Evolutionary conservation across 495 filamentous ascomycete genomes (phyloP), one percentile per base, ranked within the genome.

Genomic region (Neurospora intermedia): DNA sequence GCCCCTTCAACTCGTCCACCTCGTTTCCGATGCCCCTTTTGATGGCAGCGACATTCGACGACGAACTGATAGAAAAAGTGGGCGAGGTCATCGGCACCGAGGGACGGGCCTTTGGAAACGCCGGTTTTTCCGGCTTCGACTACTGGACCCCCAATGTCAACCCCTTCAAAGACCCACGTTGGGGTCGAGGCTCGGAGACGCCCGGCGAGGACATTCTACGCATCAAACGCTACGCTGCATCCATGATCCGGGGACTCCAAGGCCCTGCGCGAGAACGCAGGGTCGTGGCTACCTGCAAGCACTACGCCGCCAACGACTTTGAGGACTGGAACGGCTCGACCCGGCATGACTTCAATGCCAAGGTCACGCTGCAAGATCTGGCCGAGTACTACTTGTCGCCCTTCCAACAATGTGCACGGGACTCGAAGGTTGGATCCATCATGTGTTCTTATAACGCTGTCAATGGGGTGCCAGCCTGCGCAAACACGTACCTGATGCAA

Each of bases 101-200:
- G 77, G 89, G 87, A n/a, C 82, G 90, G 27, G 89, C 89, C 4
- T 91, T 89, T 76, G 88, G 84, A 79, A 92, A 92, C 73, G 86
- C 75, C n/a, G 86, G 86, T 11, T 78, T 84, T 27, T 85, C 84
- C 41, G 88, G 88, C 0, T 79, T 92, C 8, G 87, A 91, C 74
- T 88, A 82, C 72, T n/a, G 18, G 70, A 69, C 38, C 31, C 48
- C 9, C 43, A 54, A 27, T 41, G 38, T 72, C 40, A 69, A 72
- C 35, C 72, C 69, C 70, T 83, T 38, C 81, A 80, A 80, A 45
- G 83, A 85, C 71, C 84, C 85, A 8, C 75, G 81, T 69, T 83
- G 84, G 81, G 84, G 84, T 4, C 71, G 84, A 27, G 77, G 77
- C 9, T 66, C 20, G 16, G 27, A 77, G 70, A 80, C 78, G 4